A percentile compares a stretch with the other conserved stretches of the same genome.
These are phyloP conservation scores for Fagopyrum tataricum DNA, from an alignment of 148 eudicot species.

Conservation along the genomic window DNA sequence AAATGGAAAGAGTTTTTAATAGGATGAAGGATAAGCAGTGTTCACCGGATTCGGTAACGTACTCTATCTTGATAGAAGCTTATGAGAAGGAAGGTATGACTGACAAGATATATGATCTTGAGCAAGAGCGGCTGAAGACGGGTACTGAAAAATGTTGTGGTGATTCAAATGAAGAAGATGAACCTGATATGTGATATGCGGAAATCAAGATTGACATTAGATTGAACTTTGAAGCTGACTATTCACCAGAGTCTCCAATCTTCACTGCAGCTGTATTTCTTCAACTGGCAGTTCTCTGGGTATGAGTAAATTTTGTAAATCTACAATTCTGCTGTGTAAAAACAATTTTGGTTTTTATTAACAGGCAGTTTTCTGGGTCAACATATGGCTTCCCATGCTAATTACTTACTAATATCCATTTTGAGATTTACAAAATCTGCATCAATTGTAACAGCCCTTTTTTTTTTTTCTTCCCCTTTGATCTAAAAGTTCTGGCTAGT, in stretches of 20 bases:
- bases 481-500: too few relatives aligned
- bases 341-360: too few relatives aligned
- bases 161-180: conserved; percentile 8
- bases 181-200: conserved; percentile 1
- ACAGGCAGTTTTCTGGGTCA: too few relatives aligned
- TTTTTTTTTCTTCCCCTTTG: too few relatives aligned
- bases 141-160: conserved; percentile 11
- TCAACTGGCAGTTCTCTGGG: neutral
- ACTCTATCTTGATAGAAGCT: conserved; percentile 52
- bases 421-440: too few relatives aligned
- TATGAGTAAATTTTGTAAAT: neutral
- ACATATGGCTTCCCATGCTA: too few relatives aligned
- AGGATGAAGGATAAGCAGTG: conserved; percentile 80
- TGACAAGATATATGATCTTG: conserved; percentile 74
- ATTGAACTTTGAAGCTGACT: neutral
- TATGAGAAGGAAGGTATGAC: conserved; percentile 72
- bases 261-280: neutral
- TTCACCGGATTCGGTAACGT: conserved; percentile 52
- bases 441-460: too few relatives aligned
- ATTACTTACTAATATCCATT: too few relatives aligned
- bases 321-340: neutral
- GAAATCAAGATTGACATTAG: conserved; percentile 8
- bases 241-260: neutral
- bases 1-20: conserved; percentile 80
- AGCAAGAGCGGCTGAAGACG: conserved; percentile 45